Conservation (phyloP, 179 eudicot species). For the Patellifolia procumbens region DNA sequence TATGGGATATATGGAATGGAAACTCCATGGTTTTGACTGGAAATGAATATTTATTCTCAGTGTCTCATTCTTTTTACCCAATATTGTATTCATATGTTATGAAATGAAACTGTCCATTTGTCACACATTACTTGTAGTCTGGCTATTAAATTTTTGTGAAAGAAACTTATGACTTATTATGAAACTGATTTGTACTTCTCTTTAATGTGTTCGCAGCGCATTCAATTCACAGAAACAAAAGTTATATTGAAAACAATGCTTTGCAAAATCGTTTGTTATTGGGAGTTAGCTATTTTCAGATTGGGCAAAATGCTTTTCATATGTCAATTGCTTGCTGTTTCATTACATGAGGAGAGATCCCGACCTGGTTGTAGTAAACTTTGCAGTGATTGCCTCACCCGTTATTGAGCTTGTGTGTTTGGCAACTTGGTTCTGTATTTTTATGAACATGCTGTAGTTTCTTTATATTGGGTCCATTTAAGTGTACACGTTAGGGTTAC, state of each 20-base stretch:
- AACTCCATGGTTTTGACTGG: conserved; percentile 16
- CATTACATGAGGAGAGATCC: neutral
- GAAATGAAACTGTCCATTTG: conserved; percentile 29
- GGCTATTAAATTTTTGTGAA: neutral
- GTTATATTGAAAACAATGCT: neutral
- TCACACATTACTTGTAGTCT: conserved; percentile 12
- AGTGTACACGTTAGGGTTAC: neutral
- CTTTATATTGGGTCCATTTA: neutral
- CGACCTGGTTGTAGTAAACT: too few species aligned
- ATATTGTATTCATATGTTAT: conserved; percentile 32
- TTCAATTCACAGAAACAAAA: neutral
- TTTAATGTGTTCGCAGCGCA: neutral
- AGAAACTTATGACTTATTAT: neutral
- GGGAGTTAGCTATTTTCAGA: neutral
- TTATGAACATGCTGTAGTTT: neutral
- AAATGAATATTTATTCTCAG: conserved; percentile 17
- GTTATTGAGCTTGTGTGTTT: neutral
- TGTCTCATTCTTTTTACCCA: conserved; percentile 30
- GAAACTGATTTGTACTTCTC: neutral
- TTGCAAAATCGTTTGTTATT: neutral
- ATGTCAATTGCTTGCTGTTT: neutral
- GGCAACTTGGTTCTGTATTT: neutral
- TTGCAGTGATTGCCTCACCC: too few species aligned
- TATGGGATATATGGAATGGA: conserved; percentile 13
- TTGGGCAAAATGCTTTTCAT: neutral